Percentiles rank a stretch among this genome's conserved stretches.
Conservation (phyloP, 2,329 filamentous ascomycete genomes). For the Helminthosporium solani region DNA sequence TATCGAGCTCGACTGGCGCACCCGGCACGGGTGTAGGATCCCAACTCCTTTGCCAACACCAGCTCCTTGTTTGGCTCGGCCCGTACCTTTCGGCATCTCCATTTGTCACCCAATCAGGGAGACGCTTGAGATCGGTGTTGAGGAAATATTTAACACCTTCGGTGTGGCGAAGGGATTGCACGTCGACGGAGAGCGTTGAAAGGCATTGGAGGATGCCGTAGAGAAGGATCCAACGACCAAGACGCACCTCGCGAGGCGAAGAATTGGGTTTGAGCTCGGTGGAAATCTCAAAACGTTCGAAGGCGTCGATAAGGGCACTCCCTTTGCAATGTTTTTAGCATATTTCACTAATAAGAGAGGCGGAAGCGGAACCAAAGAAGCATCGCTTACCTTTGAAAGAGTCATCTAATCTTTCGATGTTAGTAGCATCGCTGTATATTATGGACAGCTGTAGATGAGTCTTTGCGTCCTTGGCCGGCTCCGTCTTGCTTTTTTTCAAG, state of each 20-base stretch:
- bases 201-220: constrained; percentile 47
- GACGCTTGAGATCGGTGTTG: constrained; percentile 40
- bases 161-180: constrained; percentile 39
- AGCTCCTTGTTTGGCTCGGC: constrained; percentile 33
- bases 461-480: constrained; percentile 38
- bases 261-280: constrained; percentile 29
- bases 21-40: constrained; percentile 21
- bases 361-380: neutral
- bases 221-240: constrained; percentile 48
- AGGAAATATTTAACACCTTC: constrained; percentile 45
- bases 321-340: constrained; percentile 25
- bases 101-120: constrained; percentile 40
- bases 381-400: constrained; percentile 37
- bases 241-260: constrained; percentile 44
- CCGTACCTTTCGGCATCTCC: constrained; percentile 29
- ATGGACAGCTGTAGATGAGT: constrained; percentile 43
- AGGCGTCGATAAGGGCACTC: constrained; percentile 44
- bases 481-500: constrained; percentile 39
- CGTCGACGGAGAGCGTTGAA: constrained; percentile 45
- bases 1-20: constrained; percentile 36
- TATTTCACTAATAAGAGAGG: neutral
- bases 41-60: constrained; percentile 41
- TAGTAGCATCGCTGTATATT: constrained; percentile 44
- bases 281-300: constrained; percentile 44
- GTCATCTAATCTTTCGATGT: constrained; percentile 42